phyloP scores from a whole-genome alignment of 176 grass and related monocot genomes.

The Saccharum spontaneum region DNA sequence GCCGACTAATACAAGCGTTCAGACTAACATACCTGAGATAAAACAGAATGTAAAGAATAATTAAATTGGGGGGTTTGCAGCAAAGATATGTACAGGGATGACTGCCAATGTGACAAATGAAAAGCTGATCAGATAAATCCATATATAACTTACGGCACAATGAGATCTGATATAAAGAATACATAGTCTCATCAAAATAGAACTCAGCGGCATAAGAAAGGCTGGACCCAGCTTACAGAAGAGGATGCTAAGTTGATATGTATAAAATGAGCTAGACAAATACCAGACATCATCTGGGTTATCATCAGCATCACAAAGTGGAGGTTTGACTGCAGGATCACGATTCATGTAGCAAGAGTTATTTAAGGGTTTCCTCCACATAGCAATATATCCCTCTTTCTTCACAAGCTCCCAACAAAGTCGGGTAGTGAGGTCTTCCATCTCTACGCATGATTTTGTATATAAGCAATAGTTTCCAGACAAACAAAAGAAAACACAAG shows the following conservation, averaged over 20 bases:
- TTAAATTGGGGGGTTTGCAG: background rate
- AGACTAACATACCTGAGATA: conserved; percentile 75
- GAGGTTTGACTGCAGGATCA: conserved; percentile 53
- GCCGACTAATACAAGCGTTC: conserved; percentile 75
- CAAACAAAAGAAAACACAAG: background rate
- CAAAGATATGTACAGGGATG: background rate
- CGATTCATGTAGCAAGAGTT: conserved; percentile 72
- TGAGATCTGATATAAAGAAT: background rate
- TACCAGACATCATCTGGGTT: conserved; percentile 85
- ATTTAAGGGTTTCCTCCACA: conserved; percentile 88
- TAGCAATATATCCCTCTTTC: conserved; percentile 91
- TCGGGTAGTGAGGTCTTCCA: conserved; percentile 78
- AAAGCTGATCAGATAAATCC: background rate
- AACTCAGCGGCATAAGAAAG: background rate
- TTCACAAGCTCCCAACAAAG: conserved; percentile 92
- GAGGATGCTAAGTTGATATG: background rate
- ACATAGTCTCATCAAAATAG: background rate
- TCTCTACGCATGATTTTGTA: conserved; percentile 54
- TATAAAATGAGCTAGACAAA: conserved; percentile 23
- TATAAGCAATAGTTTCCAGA: conserved; percentile 34
- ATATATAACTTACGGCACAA: background rate
- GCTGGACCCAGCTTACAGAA: background rate
- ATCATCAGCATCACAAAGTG: conserved; percentile 63
- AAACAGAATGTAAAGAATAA: background rate
- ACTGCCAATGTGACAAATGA: background rate